Conservation (phyloP, 139 green algal genomes). For the Zygnema cylindricum region DNA sequence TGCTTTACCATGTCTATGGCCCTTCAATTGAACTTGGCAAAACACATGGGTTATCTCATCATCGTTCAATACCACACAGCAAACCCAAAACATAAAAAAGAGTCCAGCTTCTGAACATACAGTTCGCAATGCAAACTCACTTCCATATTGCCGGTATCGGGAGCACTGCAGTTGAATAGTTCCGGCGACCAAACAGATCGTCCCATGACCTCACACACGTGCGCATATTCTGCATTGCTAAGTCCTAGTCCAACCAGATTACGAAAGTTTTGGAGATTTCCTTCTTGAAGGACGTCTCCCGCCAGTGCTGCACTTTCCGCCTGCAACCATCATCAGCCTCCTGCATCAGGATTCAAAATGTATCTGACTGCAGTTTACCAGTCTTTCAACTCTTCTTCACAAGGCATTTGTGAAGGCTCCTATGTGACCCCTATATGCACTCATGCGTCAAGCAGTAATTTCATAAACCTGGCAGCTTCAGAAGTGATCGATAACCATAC, state of each 20-base stretch:
- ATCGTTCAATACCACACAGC: too few relatives aligned
- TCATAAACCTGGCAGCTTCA: too few relatives aligned
- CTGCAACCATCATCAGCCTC: not conserved
- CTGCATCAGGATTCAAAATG: not conserved
- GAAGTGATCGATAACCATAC: conserved; percentile 41
- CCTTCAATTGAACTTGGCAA: too few relatives aligned
- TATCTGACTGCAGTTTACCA: too few relatives aligned
- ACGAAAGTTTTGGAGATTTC: conserved; percentile 26
- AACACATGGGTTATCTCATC: too few relatives aligned
- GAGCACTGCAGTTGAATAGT: conserved; percentile 97
- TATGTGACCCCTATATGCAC: not conserved
- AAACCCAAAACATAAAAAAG: too few relatives aligned
- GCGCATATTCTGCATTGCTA: conserved; percentile 91
- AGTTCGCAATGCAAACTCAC: conserved; percentile 57
- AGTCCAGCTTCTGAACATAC: too few relatives aligned
- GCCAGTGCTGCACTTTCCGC: conserved; percentile 33
- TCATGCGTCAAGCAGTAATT: too few relatives aligned
- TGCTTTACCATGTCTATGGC: too few relatives aligned
- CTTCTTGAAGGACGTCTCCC: conserved; percentile 28
- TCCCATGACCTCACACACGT: conserved; percentile 72
- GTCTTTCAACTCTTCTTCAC: too few relatives aligned
- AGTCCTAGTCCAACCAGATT: conserved; percentile 74
- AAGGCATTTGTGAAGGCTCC: not conserved
- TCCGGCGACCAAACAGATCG: conserved; percentile 82
- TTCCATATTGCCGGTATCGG: conserved; percentile 99